Conservation (phyloP, 805 yeast genomes). For the Tetrapisispora nanseiensis region DNA sequence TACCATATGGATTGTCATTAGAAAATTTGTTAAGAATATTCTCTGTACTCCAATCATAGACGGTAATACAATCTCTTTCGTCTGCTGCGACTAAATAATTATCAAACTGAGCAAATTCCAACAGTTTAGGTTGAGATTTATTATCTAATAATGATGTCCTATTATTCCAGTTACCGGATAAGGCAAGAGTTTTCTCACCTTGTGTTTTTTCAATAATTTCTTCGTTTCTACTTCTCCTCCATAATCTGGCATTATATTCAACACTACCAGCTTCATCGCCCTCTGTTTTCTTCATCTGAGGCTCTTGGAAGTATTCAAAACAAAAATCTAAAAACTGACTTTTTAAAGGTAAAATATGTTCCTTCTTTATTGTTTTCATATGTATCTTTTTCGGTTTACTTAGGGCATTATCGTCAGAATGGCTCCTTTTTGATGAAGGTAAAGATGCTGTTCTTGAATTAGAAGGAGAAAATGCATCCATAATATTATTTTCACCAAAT, state of each 20-base stretch:
- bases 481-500: slow-evolving; percentile 28
- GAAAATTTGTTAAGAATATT: slow-evolving; percentile 58
- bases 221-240: slow-evolving; percentile 90
- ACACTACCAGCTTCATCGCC: slow-evolving; percentile 87
- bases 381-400: background rate
- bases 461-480: background rate
- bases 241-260: slow-evolving; percentile 67
- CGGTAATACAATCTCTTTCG: slow-evolving; percentile 70
- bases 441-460: background rate
- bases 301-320: slow-evolving; percentile 89
- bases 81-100: slow-evolving; percentile 70
- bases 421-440: background rate
- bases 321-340: slow-evolving; percentile 66
- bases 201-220: slow-evolving; percentile 80
- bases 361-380: slow-evolving; percentile 11
- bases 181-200: slow-evolving; percentile 72
- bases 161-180: slow-evolving; percentile 79
- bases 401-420: background rate
- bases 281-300: slow-evolving; percentile 80
- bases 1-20: slow-evolving; percentile 79
- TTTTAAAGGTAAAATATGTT: slow-evolving; percentile 36
- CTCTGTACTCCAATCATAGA: slow-evolving; percentile 77
- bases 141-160: slow-evolving; percentile 52
- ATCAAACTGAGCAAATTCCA: slow-evolving; percentile 86
- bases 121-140: slow-evolving; percentile 66